Base-by-base conservation (phyloP, 2,329 filamentous ascomycete genomes). In the Ascochyta koolunga region DNA sequence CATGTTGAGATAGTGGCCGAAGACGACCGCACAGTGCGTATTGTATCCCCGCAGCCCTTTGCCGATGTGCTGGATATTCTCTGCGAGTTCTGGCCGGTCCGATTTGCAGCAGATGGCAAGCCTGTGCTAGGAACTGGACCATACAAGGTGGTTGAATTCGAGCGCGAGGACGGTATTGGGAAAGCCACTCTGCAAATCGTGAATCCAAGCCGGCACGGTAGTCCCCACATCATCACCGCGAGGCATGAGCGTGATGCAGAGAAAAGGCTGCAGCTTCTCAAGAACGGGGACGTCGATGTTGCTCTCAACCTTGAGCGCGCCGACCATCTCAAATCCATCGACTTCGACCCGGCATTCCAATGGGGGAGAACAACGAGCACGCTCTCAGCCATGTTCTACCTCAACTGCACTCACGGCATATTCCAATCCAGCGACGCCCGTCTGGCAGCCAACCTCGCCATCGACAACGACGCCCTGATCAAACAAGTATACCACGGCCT, bases 381-480 rank as follows among this genome's bases (percentile, higher is more conserved):
- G 19, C 38, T 41, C 21, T 41, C 38, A 41, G 38, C 38, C 21
- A 41, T 41, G 38, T 41, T 41, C 38, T 41, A 41, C 11, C 22
- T 41, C 9, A 41, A 41, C 18, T 41, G 38, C 15, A 41, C 38
- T 13, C 15, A 41, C 5, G 38, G 38, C 38, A 29, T 41, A 3
- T 41, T 41, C 7, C 38, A 41, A 10, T 25, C 38, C 2, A n/a
- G 15, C 5, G 24, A 41, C 4, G 38, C 38, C 13, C 38, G 38
- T 29, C 38, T 27, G 13, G 38, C 38, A 9, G 38, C 21, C 24
- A 41, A 41, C 3, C 38, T 41, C 13, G 38, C 38, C 11, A 41
- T 41, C 22, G 24, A 41, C 38, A 41, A 41, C 22, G 15, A 41
- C 16, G 22, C 38, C 4, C 7, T 41, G 29, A 16, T 41, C 18